These are phyloP conservation scores for Tripterygium wilfordii DNA, from an alignment of 177 flowering plant species.

Conservation along the genomic window DNA sequence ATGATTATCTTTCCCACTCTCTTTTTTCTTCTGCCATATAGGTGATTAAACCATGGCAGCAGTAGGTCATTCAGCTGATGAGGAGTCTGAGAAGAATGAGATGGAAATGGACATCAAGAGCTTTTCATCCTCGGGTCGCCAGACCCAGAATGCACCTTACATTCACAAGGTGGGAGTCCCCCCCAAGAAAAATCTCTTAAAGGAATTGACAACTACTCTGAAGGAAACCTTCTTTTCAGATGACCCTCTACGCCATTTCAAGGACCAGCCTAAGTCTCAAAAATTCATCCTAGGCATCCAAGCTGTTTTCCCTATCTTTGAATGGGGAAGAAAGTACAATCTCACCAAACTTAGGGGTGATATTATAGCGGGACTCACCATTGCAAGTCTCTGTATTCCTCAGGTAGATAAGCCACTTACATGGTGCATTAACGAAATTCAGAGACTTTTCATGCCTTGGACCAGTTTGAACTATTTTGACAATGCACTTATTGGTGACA, in stretches of 20 bases:
- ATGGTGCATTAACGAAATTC: neutral
- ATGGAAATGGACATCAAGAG: conserved; percentile 29
- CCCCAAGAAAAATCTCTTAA: conserved; percentile 46
- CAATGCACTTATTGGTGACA: conserved; percentile 3
- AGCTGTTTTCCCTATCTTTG: conserved; percentile 68
- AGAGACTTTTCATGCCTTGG: neutral
- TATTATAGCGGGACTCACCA: conserved; percentile 73
- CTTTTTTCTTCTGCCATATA: too few relatives aligned
- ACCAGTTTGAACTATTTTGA: conserved; percentile 1
- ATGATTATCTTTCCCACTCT: conserved; percentile 2
- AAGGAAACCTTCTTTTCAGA: conserved; percentile 76
- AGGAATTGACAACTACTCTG: conserved; percentile 41
- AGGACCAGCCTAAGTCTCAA: conserved; percentile 52
- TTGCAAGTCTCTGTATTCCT: conserved; percentile 89
- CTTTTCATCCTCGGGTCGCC: conserved; percentile 25
- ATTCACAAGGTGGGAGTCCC: conserved; percentile 66
- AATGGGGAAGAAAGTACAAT: conserved; percentile 64
- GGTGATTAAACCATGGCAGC: too few relatives aligned
- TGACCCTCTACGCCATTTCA: conserved; percentile 72
- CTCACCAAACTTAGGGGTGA: conserved; percentile 60
- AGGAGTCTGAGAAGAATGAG: conserved; percentile 30
- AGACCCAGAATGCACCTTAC: conserved; percentile 18
- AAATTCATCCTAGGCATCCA: conserved; percentile 58
- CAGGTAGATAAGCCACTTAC: conserved; percentile 38
- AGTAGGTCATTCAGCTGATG: too few relatives aligned